Conservation (phyloP, 1,284 basidiomycete genomes). For the Pisolithus thermaeus region DNA sequence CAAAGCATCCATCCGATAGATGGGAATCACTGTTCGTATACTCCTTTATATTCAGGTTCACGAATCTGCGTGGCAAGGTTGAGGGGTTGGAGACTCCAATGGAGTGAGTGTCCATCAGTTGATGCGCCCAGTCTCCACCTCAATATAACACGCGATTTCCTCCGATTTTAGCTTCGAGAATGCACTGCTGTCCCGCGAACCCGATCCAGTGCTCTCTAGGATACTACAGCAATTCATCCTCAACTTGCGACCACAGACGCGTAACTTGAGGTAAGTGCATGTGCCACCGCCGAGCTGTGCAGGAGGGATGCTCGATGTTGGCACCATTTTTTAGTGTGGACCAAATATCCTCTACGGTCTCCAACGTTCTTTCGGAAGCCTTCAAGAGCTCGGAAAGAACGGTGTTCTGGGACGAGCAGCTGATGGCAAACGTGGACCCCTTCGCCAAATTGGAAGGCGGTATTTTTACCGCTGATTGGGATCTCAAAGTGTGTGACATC, state of each 20-base stretch:
- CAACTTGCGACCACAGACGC: conserved; percentile 75
- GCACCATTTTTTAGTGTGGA: conserved; percentile 50
- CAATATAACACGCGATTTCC: conserved; percentile 28
- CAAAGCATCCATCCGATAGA: conserved; percentile 66
- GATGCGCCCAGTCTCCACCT: conserved; percentile 7
- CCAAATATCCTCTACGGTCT: conserved; percentile 68
- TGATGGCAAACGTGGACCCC: conserved; percentile 62
- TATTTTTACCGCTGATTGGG: conserved; percentile 71
- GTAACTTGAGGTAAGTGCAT: conserved; percentile 71
- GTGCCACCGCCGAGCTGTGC: conserved; percentile 21
- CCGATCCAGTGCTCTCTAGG: conserved; percentile 62
- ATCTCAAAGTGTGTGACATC: conserved; percentile 58
- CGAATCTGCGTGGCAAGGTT: conserved; percentile 61
- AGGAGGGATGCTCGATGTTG: conserved; percentile 30
- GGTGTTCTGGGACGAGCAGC: conserved; percentile 69
- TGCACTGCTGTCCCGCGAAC: conserved; percentile 61
- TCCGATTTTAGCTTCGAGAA: conserved; percentile 60
- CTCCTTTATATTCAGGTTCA: conserved; percentile 76
- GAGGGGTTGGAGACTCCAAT: conserved; percentile 71
- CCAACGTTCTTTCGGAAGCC: conserved; percentile 59
- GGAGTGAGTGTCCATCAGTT: conserved; percentile 54
- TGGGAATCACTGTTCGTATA: conserved; percentile 85
- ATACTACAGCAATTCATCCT: conserved; percentile 69
- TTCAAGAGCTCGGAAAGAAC: conserved; percentile 67
- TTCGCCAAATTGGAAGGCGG: conserved; percentile 56